A percentile compares a stretch with the other conserved stretches of the same genome.
Evolutionary conservation across 106 monocot genomes (phyloP).

Genomic region (Alisma plantagoaquatica): DNA sequence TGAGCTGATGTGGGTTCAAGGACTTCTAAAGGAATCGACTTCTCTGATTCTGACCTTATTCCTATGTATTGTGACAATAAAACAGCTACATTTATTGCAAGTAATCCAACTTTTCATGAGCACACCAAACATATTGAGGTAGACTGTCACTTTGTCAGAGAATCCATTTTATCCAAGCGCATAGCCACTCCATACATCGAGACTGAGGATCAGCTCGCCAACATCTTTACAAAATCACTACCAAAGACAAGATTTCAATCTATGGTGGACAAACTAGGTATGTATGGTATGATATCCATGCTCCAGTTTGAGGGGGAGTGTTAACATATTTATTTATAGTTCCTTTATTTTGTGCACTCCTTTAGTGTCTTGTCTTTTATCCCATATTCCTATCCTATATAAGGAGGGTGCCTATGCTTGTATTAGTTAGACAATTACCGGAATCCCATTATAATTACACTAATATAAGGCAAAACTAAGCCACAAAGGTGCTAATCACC

Average conservation of each 20-base stretch:
- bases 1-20: background rate
- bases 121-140: background rate
- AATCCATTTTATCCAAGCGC: background rate
- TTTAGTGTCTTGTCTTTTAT: too few species aligned
- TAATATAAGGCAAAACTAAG: too few species aligned
- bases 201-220: background rate
- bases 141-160: background rate
- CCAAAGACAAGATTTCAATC: background rate
- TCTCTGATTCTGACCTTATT: background rate
- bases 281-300: background rate
- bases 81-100: background rate
- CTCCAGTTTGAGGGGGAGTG: conserved; percentile 4
- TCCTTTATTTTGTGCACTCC: too few species aligned
- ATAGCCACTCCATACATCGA: background rate
- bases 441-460: too few species aligned
- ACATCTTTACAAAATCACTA: background rate
- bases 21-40: background rate
- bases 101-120: background rate
- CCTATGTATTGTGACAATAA: conserved; percentile 1
- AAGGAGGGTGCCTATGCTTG: too few species aligned
- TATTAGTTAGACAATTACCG: too few species aligned
- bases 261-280: background rate
- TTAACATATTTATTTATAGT: too few species aligned
- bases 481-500: too few species aligned
- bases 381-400: too few species aligned